Conservation (phyloP, 177 flowering plant species). For the Vitis hybrid region DNA sequence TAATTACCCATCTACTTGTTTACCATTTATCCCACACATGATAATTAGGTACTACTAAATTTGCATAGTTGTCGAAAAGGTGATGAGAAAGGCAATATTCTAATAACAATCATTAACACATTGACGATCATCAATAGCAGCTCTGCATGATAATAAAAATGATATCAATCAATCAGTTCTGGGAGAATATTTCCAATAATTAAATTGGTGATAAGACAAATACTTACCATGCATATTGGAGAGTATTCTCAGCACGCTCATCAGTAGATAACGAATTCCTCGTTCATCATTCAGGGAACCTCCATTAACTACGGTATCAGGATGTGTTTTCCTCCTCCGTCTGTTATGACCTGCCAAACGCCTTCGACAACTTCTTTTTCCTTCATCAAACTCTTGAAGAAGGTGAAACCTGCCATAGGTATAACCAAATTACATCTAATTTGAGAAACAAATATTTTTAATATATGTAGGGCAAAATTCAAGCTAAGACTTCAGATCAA, state of each 20-base stretch:
- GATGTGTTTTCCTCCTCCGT: conserved; percentile 64
- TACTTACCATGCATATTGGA: conserved; percentile 45
- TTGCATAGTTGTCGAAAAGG: too few species aligned
- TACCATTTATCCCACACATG: too few species aligned
- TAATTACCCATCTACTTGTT: too few species aligned
- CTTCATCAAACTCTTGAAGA: conserved; percentile 72
- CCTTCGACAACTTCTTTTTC: conserved; percentile 74
- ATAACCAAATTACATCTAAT: conserved; percentile 12
- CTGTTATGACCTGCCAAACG: conserved; percentile 75
- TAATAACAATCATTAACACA: too few species aligned
- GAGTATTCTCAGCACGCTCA: conserved; percentile 40
- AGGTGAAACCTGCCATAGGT: conserved; percentile 57
- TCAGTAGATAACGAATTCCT: conserved; percentile 32
- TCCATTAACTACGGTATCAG: conserved; percentile 29
- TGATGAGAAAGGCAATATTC: too few species aligned
- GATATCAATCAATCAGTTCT: too few species aligned
- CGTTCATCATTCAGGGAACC: conserved; percentile 30
- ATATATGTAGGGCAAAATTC: neutral
- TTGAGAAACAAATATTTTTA: neutral
- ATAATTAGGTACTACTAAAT: too few species aligned
- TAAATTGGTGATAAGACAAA: neutral
- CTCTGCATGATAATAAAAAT: too few species aligned
- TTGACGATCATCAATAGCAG: too few species aligned
- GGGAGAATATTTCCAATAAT: too few species aligned
- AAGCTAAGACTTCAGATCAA: neutral